Base-by-base conservation (phyloP, 257 asterid species). In the Scutellaria baicalensis region DNA sequence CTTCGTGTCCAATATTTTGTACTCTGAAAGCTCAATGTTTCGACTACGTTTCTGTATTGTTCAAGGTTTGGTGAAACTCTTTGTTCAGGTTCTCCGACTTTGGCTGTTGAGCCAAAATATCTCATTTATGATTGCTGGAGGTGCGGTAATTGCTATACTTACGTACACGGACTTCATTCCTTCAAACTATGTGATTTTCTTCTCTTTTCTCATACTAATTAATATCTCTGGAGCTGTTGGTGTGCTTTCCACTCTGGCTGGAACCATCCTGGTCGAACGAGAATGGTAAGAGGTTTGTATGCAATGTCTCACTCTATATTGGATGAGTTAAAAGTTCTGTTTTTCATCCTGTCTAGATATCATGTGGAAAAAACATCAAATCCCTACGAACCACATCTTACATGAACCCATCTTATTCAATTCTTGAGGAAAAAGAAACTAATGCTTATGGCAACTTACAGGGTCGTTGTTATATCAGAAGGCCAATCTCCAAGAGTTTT, bases 391-490 rank as follows among this genome's bases (percentile, higher is more conserved):
- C n/a, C n/a, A n/a, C n/a, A n/a, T n/a, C n/a, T n/a, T n/a, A n/a
- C n/a, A n/a, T n/a, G n/a, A n/a, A n/a, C n/a, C n/a, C n/a, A n/a
- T n/a, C n/a, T n/a, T n/a, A n/a, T n/a, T n/a, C 48, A 14, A 6
- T 17, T 54, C 11, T 68, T 14, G 5, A 21, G 42, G 21, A n/a
- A 21, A 39, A 17, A 57, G 49, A 36, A 21, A 21, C 42, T 6
- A 45, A 45, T 44, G 16, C 47, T 14, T 13, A 23, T 6, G 12
- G 49, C 69, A 10, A 60, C 13, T 74, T 68, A 9, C 95, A 93
- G 99, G 99, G 94, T 88, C 64, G 94, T 93, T 0, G 97, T 93
- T 59, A 87, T 91, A 73, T 84, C 98, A 16, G 92, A 93, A 82
- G 89, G 88, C n/a, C 85, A 87, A 27, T 69, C 85, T 73, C 84